A percentile compares a stretch with the other conserved stretches of the same genome.
phyloP scores from a whole-genome alignment of 306 rosid species.

The Alnus rubra region DNA sequence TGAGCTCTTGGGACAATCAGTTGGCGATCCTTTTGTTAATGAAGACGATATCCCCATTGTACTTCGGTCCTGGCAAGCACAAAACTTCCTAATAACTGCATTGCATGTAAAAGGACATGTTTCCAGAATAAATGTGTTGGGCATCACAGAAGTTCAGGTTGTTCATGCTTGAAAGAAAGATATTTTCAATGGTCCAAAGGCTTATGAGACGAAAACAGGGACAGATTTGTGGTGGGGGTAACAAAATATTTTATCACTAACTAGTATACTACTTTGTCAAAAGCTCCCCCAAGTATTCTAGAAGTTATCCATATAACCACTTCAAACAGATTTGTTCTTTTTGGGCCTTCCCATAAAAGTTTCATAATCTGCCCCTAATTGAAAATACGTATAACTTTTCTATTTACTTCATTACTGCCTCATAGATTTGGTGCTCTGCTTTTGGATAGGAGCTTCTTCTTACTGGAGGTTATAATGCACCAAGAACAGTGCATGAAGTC shows the following conservation, averaged over 20 bases:
- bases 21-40: slow-evolving; percentile 75
- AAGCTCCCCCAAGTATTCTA: neutral
- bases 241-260: neutral
- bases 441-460: slow-evolving; percentile 78
- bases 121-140: slow-evolving; percentile 66
- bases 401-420: slow-evolving; percentile 12
- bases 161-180: slow-evolving; percentile 25
- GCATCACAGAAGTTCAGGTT: slow-evolving; percentile 96
- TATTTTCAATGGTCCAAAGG: slow-evolving; percentile 21
- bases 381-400: neutral
- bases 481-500: slow-evolving; percentile 90
- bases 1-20: slow-evolving; percentile 95
- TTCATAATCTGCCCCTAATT: neutral
- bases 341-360: neutral
- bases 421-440: slow-evolving; percentile 15
- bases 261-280: neutral
- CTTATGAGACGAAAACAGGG: neutral
- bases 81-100: slow-evolving; percentile 77
- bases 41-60: slow-evolving; percentile 96
- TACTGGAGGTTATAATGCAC: slow-evolving; percentile 73
- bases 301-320: neutral
- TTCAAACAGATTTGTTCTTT: neutral
- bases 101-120: slow-evolving; percentile 73
- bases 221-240: neutral
- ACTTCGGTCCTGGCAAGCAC: slow-evolving; percentile 95